A percentile compares a stretch with the other conserved stretches of the same genome.
Evolutionary conservation across 257 asterid species (phyloP).

Genomic region (Solanum ossicruentum): DNA sequence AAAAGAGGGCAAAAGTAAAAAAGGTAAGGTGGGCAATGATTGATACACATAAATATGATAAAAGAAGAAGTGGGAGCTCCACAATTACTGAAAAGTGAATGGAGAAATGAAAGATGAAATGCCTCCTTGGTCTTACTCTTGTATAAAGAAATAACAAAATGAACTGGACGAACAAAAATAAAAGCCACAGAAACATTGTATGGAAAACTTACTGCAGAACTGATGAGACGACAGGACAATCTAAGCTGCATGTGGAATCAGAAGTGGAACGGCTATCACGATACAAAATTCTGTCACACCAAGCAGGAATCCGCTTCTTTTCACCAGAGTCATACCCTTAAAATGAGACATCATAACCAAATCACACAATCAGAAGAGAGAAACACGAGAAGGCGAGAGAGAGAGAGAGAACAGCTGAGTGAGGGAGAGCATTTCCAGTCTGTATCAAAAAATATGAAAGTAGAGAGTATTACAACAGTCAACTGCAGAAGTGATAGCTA

Average conservation of each 20-base stretch:
- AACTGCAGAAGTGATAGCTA: not conserved
- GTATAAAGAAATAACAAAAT: not conserved
- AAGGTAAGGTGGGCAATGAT: not conserved
- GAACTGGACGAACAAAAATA: not conserved
- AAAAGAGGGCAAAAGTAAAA: not conserved
- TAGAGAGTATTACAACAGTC: not conserved
- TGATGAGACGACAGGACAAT: conserved; percentile 83
- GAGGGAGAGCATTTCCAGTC: not conserved
- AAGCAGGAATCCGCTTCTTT: conserved; percentile 96
- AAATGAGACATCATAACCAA: conserved; percentile 4
- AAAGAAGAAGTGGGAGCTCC: not conserved
- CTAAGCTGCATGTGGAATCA: conserved; percentile 64
- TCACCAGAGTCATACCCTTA: conserved; percentile 98
- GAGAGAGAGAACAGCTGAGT: not conserved
- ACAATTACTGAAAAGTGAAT: not conserved
- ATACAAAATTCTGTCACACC: conserved; percentile 96
- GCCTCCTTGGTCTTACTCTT: not conserved
- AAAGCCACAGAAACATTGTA: not conserved
- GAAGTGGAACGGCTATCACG: conserved; percentile 77
- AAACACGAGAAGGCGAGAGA: not conserved
- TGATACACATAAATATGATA: not conserved
- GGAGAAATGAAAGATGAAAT: not conserved
- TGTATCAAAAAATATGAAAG: not conserved
- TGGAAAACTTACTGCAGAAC: conserved; percentile 53
- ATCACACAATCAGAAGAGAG: conserved; percentile 6